Conservation (phyloP, 2,329 filamentous ascomycete species). For the Alternaria sp. region DNA sequence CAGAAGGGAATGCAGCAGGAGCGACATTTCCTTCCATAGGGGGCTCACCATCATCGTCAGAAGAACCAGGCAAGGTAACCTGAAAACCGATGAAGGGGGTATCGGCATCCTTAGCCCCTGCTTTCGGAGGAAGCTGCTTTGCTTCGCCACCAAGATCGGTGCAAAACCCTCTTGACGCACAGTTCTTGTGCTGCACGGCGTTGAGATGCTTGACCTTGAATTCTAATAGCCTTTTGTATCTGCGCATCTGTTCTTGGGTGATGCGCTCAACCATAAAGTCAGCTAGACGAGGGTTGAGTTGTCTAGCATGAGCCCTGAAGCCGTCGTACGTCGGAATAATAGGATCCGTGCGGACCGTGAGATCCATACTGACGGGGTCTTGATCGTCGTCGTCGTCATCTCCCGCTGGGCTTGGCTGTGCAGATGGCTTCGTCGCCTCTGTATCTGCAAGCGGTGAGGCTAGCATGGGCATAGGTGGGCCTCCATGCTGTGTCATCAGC, state of each 20-base stretch:
- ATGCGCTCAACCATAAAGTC: constrained; percentile 79
- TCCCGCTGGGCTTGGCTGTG: constrained; percentile 45
- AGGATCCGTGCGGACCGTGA: constrained; percentile 69
- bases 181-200: constrained; percentile 65
- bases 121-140: constrained; percentile 67
- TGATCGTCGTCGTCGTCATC: constrained; percentile 58
- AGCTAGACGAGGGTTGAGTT: constrained; percentile 77
- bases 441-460: constrained; percentile 56
- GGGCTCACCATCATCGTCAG: constrained; percentile 73
- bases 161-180: constrained; percentile 70
- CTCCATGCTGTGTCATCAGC: constrained; percentile 66
- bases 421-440: constrained; percentile 46
- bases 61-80: constrained; percentile 63
- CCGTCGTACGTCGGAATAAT: constrained; percentile 78
- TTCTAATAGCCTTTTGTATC: constrained; percentile 80
- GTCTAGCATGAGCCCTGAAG: constrained; percentile 77
- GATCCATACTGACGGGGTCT: constrained; percentile 68
- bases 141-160: constrained; percentile 72
- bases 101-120: constrained; percentile 68
- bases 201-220: constrained; percentile 75
- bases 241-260: constrained; percentile 78
- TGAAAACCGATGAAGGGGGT: constrained; percentile 64
- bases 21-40: constrained; percentile 73
- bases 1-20: constrained; percentile 77
- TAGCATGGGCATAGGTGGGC: constrained; percentile 66